These are phyloP conservation scores for Gypsophila paniculata DNA, from an alignment of 179 eudicot species.

Conservation along the genomic window DNA sequence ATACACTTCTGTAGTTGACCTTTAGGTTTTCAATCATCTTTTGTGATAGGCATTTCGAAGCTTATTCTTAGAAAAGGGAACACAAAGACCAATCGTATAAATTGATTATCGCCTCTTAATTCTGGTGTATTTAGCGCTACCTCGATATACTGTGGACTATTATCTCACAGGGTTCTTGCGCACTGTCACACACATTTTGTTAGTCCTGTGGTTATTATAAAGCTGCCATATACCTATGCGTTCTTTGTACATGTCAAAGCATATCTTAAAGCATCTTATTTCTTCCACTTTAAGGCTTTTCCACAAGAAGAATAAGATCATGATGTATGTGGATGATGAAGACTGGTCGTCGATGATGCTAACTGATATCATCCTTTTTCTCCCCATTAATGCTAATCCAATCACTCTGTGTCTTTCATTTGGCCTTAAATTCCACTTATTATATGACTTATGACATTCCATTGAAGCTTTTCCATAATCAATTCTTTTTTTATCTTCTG, in stretches of 20 bases:
- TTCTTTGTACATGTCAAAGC: conserved; percentile 9
- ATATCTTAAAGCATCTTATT: conserved; percentile 23
- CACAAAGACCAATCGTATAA: not conserved
- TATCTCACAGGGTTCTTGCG: not conserved
- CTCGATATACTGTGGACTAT: not conserved
- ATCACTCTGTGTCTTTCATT: conserved; percentile 11
- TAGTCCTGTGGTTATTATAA: not conserved
- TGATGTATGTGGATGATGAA: conserved; percentile 24
- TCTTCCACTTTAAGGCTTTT: conserved; percentile 17
- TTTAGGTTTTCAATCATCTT: not conserved
- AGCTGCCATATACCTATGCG: not conserved
- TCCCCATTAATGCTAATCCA: conserved; percentile 12
- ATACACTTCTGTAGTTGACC: not conserved
- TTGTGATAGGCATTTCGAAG: not conserved
- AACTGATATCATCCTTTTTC: conserved; percentile 3
- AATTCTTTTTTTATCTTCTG: conserved; percentile 24
- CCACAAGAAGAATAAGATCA: conserved; percentile 23
- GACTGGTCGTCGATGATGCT: conserved; percentile 20
- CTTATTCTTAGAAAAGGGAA: not conserved
- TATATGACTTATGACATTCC: conserved; percentile 3
- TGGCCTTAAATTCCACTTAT: conserved; percentile 23
- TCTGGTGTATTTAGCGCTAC: not conserved
- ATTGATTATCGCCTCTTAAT: not conserved
- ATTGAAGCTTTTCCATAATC: conserved; percentile 21
- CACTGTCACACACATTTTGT: not conserved